A percentile compares a stretch with the other conserved stretches of the same genome.
Evolutionary conservation across 345 rosid species (phyloP).

Genomic region (Clausena lansium): DNA sequence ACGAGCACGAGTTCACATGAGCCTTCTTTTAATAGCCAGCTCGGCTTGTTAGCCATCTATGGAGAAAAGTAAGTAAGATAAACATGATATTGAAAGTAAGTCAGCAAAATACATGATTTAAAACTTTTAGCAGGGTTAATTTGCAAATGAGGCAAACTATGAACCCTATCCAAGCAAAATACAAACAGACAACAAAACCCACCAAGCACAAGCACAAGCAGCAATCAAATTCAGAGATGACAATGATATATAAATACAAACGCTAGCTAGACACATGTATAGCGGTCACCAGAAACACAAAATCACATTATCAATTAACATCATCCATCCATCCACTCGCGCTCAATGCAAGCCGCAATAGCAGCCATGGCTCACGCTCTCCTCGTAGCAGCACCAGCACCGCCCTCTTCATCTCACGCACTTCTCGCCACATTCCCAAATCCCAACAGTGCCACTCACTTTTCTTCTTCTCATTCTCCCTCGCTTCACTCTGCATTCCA

Average conservation of each 20-base stretch:
- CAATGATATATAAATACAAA: neutral
- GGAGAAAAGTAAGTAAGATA: too few species aligned
- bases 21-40: too few species aligned
- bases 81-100: too few species aligned
- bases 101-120: too few species aligned
- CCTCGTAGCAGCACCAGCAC: too few species aligned
- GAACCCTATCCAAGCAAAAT: neutral
- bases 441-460: conserved; percentile 24
- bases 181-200: neutral
- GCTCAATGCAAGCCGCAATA: conserved; percentile 30
- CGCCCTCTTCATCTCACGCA: conserved; percentile 29
- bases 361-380: conserved; percentile 50
- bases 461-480: conserved; percentile 5
- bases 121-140: neutral
- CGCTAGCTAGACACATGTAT: neutral
- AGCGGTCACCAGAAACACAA: conserved; percentile 8
- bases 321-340: neutral
- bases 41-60: too few species aligned
- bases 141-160: neutral
- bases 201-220: neutral
- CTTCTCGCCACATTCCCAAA: conserved; percentile 20
- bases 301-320: conserved; percentile 21
- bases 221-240: neutral
- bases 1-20: too few species aligned
- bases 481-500: conserved; percentile 45